Conservation (phyloP, 108 stramenopile species). For the Parietichytrium sp. region DNA sequence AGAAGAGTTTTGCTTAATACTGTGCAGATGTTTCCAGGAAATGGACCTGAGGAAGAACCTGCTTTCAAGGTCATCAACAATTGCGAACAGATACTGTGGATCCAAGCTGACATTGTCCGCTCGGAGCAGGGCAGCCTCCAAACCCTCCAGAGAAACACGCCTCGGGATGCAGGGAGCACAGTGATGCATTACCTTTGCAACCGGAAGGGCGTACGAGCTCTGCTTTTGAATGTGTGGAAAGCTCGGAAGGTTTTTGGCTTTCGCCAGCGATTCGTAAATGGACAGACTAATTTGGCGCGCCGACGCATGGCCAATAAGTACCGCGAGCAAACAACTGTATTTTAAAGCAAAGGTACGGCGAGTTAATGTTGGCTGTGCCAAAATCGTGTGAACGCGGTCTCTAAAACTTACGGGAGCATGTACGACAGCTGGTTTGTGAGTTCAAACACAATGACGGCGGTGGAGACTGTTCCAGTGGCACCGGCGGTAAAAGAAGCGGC, state of each 20-base stretch:
- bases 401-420: too few species aligned
- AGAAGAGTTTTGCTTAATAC: not conserved
- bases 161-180: not conserved
- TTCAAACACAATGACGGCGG: constrained; percentile 57
- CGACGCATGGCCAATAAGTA: not conserved
- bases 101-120: not conserved
- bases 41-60: not conserved
- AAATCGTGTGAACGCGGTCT: too few species aligned
- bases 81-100: not conserved
- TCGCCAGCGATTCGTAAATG: constrained; percentile 40
- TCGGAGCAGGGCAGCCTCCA: not conserved
- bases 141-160: not conserved
- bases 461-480: constrained; percentile 50
- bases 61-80: not conserved
- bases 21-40: constrained; percentile 20
- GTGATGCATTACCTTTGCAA: not conserved
- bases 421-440: constrained; percentile 54
- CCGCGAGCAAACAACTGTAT: constrained; percentile 38
- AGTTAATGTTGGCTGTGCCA: too few species aligned
- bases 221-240: constrained; percentile 38
- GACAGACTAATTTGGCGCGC: not conserved
- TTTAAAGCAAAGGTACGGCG: constrained; percentile 22
- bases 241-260: constrained; percentile 45
- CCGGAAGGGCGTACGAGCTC: constrained; percentile 7
- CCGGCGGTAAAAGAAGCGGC: constrained; percentile 52